Evolutionary conservation across 2,329 filamentous ascomycete species (phyloP).

Genomic region (Ophiosphaerella korrae): DNA sequence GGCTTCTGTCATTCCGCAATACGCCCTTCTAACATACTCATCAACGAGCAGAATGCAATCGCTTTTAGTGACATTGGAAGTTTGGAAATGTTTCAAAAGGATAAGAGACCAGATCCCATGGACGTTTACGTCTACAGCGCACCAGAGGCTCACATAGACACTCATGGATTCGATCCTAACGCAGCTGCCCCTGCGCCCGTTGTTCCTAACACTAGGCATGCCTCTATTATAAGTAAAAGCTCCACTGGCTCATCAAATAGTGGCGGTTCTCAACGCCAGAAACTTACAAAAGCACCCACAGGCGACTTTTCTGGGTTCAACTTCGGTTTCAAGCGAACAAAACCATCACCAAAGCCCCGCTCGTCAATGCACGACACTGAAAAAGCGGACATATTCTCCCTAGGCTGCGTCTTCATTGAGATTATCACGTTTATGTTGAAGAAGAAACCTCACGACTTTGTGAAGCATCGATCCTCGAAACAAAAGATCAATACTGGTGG

Average conservation of each 20-base stretch:
- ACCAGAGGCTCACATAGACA: slow-evolving; percentile 60
- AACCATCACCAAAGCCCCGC: slow-evolving; percentile 32
- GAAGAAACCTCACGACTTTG: slow-evolving; percentile 68
- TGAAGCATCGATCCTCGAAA: slow-evolving; percentile 68
- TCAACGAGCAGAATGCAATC: slow-evolving; percentile 68
- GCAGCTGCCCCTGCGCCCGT: slow-evolving; percentile 15
- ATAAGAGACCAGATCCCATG: slow-evolving; percentile 64
- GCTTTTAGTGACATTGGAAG: slow-evolving; percentile 67
- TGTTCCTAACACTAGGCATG: slow-evolving; percentile 27
- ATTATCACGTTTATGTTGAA: slow-evolving; percentile 72
- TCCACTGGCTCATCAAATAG: slow-evolving; percentile 43
- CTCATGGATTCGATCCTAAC: slow-evolving; percentile 22
- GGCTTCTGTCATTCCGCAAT: slow-evolving; percentile 71
- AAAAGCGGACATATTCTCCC: slow-evolving; percentile 71
- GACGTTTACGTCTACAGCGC: slow-evolving; percentile 76
- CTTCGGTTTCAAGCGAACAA: slow-evolving; percentile 42
- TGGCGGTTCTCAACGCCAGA: slow-evolving; percentile 39
- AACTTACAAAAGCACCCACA: slow-evolving; percentile 40
- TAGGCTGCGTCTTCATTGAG: slow-evolving; percentile 75
- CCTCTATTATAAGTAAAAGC: slow-evolving; percentile 43
- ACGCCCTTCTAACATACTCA: slow-evolving; percentile 71
- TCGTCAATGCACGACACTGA: slow-evolving; percentile 41
- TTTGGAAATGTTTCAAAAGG: slow-evolving; percentile 56
- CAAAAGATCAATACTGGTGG: slow-evolving; percentile 57
- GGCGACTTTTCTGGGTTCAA: slow-evolving; percentile 45